Conservation (phyloP, 1,139 yeast genomes). For the Meyerozyma athensensis region DNA sequence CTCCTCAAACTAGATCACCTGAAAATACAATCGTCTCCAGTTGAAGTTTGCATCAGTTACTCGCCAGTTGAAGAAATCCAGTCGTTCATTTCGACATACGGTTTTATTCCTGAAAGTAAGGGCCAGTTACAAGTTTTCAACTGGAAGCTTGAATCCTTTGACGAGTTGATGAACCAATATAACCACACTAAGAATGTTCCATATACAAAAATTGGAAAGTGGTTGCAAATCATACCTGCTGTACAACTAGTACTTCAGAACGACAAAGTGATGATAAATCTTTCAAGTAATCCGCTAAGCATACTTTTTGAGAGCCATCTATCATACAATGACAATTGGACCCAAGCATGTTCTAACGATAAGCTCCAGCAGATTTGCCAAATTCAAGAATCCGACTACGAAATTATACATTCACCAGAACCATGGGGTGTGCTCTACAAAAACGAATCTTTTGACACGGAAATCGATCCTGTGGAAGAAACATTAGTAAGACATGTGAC, state of each 20-base stretch:
- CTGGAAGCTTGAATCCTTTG: not conserved
- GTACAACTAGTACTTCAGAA: slow-evolving; percentile 4
- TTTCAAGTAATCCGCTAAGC: not conserved
- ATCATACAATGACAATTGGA: not conserved
- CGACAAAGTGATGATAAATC: slow-evolving; percentile 4
- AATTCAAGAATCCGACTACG: slow-evolving; percentile 23
- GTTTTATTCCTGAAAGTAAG: slow-evolving; percentile 46
- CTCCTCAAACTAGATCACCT: slow-evolving; percentile 28
- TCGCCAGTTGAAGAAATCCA: slow-evolving; percentile 42
- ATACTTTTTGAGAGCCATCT: not conserved
- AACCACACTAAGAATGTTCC: not conserved
- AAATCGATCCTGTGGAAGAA: slow-evolving; percentile 1
- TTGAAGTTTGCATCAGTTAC: slow-evolving; percentile 48
- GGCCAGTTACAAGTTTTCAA: not conserved
- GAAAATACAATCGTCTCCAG: slow-evolving; percentile 8
- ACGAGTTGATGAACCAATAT: not conserved
- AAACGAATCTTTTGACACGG: slow-evolving; percentile 7
- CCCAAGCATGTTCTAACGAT: not conserved
- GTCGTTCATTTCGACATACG: slow-evolving; percentile 49
- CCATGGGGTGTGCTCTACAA: slow-evolving; percentile 18
- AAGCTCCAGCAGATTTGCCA: slow-evolving; percentile 12
- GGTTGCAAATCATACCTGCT: slow-evolving; percentile 12
- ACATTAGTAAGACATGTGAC: too few species aligned
- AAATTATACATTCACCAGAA: slow-evolving; percentile 23
- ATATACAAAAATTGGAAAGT: slow-evolving; percentile 6